A percentile compares a stretch with the other conserved stretches of the same genome.
These are phyloP conservation scores for Syzygium malaccense DNA, from an alignment of 441 rosid genomes.

Conservation along the genomic window DNA sequence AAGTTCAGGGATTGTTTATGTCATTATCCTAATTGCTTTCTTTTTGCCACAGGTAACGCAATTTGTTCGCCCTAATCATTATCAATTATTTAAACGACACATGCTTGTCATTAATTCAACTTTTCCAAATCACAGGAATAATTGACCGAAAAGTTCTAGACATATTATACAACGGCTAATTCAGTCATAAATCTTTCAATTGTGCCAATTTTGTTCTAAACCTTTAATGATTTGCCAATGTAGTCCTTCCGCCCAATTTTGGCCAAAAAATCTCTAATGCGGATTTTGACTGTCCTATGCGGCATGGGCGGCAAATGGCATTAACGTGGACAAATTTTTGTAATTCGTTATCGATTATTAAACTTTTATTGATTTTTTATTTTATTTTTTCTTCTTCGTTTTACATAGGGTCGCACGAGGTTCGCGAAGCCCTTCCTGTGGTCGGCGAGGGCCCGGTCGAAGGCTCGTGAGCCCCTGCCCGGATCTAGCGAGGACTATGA, in stretches of 20 bases:
- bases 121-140: background rate
- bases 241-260: background rate
- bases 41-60: background rate
- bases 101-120: background rate
- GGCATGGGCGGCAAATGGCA: accelerated
- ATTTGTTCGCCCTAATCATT: background rate
- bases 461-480: accelerated
- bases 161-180: accelerated
- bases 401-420: accelerated
- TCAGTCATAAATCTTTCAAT: accelerated
- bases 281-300: accelerated
- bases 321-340: background rate
- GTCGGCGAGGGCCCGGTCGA: background rate
- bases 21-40: background rate
- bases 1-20: too few species aligned
- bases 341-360: background rate
- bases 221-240: background rate
- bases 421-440: background rate
- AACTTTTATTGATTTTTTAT: accelerated
- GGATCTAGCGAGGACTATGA: background rate
- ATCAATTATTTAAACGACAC: background rate
- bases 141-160: background rate
- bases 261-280: accelerated
- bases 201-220: background rate
- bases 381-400: background rate